These are phyloP conservation scores for Cercospora sp. DNA, from an alignment of 2,329 filamentous ascomycete species.

Conservation along the genomic window DNA sequence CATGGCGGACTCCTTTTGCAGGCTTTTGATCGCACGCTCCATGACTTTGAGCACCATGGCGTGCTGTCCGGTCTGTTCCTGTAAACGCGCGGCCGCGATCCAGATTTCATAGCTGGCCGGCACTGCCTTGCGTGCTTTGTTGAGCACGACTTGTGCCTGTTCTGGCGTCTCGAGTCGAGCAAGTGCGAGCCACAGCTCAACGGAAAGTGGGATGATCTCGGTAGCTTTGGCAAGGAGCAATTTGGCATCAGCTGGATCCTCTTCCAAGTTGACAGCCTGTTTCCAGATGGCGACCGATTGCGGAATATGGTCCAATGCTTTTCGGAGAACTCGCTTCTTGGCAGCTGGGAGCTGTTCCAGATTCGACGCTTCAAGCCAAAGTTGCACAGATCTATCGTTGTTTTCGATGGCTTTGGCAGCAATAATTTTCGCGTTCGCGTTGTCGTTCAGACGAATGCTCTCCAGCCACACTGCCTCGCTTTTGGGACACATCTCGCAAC, in stretches of 20 bases:
- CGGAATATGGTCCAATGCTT: slow-evolving; percentile 87
- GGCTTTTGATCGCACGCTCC: slow-evolving; percentile 85
- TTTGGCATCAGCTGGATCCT: slow-evolving; percentile 82
- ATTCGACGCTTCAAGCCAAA: slow-evolving; percentile 96
- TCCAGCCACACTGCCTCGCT: slow-evolving; percentile 96
- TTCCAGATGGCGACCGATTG: slow-evolving; percentile 98
- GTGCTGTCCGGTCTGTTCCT: slow-evolving; percentile 82
- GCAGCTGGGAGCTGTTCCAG: slow-evolving; percentile 78
- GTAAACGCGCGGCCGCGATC: slow-evolving; percentile 88
- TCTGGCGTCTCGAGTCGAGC: slow-evolving; percentile 86
- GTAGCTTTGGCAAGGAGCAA: slow-evolving; percentile 91
- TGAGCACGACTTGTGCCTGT: slow-evolving; percentile 91
- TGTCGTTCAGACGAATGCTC: slow-evolving; percentile 85
- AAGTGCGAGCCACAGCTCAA: slow-evolving; percentile 92
- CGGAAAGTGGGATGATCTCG: slow-evolving; percentile 88
- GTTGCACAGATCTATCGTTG: slow-evolving; percentile 80
- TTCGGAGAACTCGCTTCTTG: slow-evolving; percentile 88
- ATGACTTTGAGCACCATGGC: slow-evolving; percentile 80
- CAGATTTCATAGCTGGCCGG: slow-evolving; percentile 94
- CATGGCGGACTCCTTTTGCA: slow-evolving; percentile 93
- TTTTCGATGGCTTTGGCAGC: slow-evolving; percentile 89
- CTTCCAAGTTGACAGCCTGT: slow-evolving; percentile 91
- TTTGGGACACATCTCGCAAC: slow-evolving; percentile 87
- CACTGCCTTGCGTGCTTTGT: slow-evolving; percentile 89
- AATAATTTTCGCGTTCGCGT: slow-evolving; percentile 91